These are phyloP conservation scores for Schizophyllum commune DNA, from an alignment of 1,284 basidiomycete species.

Conservation along the genomic window DNA sequence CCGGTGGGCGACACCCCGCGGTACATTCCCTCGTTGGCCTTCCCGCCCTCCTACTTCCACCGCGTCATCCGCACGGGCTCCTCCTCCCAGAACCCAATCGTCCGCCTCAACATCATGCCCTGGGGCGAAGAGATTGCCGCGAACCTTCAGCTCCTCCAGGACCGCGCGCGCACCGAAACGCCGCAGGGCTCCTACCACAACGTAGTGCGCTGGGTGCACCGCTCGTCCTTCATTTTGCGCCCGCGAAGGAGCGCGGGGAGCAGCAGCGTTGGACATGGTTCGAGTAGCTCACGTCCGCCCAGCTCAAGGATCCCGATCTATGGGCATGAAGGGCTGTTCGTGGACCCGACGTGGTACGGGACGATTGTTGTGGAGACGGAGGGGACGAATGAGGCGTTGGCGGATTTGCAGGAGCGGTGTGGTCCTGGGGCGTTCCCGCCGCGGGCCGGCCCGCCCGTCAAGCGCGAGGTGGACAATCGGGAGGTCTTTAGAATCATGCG, in stretches of 20 bases:
- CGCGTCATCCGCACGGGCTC: conserved; percentile 61
- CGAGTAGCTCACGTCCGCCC: neutral
- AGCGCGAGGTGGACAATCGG: conserved; percentile 36
- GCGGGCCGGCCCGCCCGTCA: conserved; percentile 27
- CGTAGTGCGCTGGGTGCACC: conserved; percentile 75
- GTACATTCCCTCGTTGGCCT: conserved; percentile 67
- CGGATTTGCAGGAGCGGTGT: conserved; percentile 69
- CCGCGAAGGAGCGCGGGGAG: conserved; percentile 21
- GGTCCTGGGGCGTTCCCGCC: conserved; percentile 57
- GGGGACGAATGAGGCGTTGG: conserved; percentile 74
- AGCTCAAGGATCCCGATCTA: conserved; percentile 41
- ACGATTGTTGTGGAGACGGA: conserved; percentile 74
- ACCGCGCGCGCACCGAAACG: conserved; percentile 69
- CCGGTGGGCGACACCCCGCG: conserved; percentile 65
- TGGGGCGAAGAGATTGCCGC: conserved; percentile 69
- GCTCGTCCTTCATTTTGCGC: conserved; percentile 62
- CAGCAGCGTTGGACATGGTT: neutral
- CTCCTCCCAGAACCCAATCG: conserved; percentile 58
- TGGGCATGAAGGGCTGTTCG: conserved; percentile 40
- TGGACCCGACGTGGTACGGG: conserved; percentile 75
- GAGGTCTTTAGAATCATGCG: conserved; percentile 65
- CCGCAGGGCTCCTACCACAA: conserved; percentile 71
- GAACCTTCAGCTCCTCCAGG: conserved; percentile 69
- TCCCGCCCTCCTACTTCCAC: conserved; percentile 80
- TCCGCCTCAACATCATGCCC: conserved; percentile 62